These are phyloP conservation scores for Tremella yokohamensis DNA, from an alignment of 768 basidiomycete genomes.

Conservation along the genomic window DNA sequence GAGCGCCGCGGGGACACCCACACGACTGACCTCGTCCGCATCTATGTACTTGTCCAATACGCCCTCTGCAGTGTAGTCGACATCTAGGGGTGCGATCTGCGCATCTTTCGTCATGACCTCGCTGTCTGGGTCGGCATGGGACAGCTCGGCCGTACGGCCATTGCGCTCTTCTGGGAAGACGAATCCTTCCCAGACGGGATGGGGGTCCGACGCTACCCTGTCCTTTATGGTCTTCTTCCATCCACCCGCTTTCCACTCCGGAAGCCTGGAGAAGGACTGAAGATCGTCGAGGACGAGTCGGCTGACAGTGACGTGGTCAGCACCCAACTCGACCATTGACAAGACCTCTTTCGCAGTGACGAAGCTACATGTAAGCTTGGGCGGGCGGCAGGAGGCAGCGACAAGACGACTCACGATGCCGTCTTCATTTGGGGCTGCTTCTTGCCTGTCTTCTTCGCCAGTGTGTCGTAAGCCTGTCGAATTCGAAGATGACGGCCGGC, in stretches of 20 bases:
- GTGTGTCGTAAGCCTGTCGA: constrained; percentile 17
- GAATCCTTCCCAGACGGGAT: constrained; percentile 13
- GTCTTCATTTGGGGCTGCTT: constrained; percentile 32
- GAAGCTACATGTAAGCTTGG: constrained; percentile 13
- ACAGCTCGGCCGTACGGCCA: constrained; percentile 15
- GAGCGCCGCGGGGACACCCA: constrained; percentile 31
- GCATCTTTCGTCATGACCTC: constrained; percentile 21
- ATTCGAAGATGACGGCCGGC: constrained; percentile 23
- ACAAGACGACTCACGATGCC: constrained; percentile 23
- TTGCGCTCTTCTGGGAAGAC: neutral
- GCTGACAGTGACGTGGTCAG: constrained; percentile 25
- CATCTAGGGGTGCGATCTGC: constrained; percentile 24
- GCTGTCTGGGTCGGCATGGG: constrained; percentile 27
- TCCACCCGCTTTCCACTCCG: constrained; percentile 5
- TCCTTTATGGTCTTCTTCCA: constrained; percentile 17
- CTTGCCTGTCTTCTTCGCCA: constrained; percentile 26
- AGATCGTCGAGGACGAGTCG: constrained; percentile 10
- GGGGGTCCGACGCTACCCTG: constrained; percentile 11
- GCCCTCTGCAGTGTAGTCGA: constrained; percentile 35
- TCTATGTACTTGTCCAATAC: constrained; percentile 37
- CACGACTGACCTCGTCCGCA: constrained; percentile 27
- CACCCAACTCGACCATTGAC: constrained; percentile 25
- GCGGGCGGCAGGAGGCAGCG: neutral
- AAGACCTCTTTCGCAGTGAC: constrained; percentile 21
- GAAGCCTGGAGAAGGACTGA: neutral